Evolutionary conservation across 352 stramenopile species (phyloP).

Genomic region (Lagenidium giganteum): DNA sequence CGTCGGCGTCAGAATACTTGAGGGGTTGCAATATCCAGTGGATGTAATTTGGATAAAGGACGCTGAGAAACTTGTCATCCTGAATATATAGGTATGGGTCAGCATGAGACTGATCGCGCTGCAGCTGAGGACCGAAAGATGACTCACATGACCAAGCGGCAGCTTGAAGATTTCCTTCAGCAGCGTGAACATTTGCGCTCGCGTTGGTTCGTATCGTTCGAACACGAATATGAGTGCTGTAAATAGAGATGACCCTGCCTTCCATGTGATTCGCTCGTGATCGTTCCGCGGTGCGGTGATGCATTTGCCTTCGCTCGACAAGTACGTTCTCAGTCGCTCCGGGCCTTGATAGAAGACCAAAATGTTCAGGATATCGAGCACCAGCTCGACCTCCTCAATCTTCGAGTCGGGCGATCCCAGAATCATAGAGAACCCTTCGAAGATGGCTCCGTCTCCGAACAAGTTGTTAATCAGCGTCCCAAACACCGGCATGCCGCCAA

Average conservation of each 20-base stretch:
- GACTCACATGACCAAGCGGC: slow-evolving; percentile 39
- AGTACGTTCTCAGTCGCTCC: slow-evolving; percentile 43
- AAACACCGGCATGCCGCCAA: slow-evolving; percentile 35
- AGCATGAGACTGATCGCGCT: neutral
- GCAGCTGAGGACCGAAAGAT: neutral
- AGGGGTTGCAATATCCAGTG: slow-evolving; percentile 66
- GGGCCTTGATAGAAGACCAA: slow-evolving; percentile 51
- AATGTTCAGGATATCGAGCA: slow-evolving; percentile 49
- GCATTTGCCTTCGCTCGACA: slow-evolving; percentile 53
- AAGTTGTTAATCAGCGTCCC: slow-evolving; percentile 40
- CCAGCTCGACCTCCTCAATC: slow-evolving; percentile 28
- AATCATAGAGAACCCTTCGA: slow-evolving; percentile 32
- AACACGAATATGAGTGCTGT: slow-evolving; percentile 51
- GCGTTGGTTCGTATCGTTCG: slow-evolving; percentile 41
- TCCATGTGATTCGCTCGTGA: slow-evolving; percentile 47
- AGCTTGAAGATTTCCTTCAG: slow-evolving; percentile 52
- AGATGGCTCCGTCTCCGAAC: slow-evolving; percentile 47
- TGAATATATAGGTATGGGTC: no score
- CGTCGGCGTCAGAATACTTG: slow-evolving; percentile 34
- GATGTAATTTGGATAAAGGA: slow-evolving; percentile 77
- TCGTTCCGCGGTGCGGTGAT: slow-evolving; percentile 34
- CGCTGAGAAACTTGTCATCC: slow-evolving; percentile 77
- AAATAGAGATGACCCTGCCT: slow-evolving; percentile 45
- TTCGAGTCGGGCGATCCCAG: slow-evolving; percentile 39
- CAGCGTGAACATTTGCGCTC: slow-evolving; percentile 47